Base-by-base conservation (phyloP, 495 filamentous ascomycete species). In the Aspergillus steynii region DNA sequence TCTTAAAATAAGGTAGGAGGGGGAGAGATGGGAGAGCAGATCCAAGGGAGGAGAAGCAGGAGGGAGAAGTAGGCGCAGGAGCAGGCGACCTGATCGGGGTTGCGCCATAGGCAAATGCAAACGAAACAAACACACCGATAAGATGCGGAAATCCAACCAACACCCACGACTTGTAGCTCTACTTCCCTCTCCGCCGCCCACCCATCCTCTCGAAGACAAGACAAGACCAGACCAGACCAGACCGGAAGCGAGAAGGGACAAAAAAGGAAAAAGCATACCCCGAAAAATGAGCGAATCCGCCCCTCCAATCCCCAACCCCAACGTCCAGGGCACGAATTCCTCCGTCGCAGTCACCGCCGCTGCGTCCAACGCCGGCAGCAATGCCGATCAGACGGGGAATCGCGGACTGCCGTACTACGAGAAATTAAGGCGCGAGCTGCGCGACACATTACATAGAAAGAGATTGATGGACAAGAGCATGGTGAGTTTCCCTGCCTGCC, bases 391-490 rank as follows among this genome's bases (percentile, higher is more conserved):
- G 26, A 34, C 47, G 25, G 50, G 60, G 26, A 80, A 77, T 65
- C 75, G 83, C 64, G 77, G 81, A 29, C 64, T 89, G 42, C 86
- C 86, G 26, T 90, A 90, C 74, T 91, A 91, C 65, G 89, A 91
- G 73, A 88, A 88, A 67, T 76, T 91, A 15, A 82, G 87, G 26
- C 83, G 86, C 50, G 86, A 90, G 58, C 79, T 91, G 15, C 81
- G 89, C 29, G 86, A 88, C 31, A 85, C 85, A 7, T 76, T 91
- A 5, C 79, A 85, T 53, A 86, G 86, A 68, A 91, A 91, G 72
- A 79, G 85, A 14, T 59, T 82, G 26, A 82, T 90, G 64, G 88
- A 91, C 64, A 85, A 86, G 65, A 83, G 83, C 67, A 79, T 91
- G 75, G 87, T 89, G 64, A 53, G 78, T 51, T 37, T 31, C 49